phyloP scores from a whole-genome alignment of 2,329 filamentous ascomycete genomes.

The Aureobasidium sp. region DNA sequence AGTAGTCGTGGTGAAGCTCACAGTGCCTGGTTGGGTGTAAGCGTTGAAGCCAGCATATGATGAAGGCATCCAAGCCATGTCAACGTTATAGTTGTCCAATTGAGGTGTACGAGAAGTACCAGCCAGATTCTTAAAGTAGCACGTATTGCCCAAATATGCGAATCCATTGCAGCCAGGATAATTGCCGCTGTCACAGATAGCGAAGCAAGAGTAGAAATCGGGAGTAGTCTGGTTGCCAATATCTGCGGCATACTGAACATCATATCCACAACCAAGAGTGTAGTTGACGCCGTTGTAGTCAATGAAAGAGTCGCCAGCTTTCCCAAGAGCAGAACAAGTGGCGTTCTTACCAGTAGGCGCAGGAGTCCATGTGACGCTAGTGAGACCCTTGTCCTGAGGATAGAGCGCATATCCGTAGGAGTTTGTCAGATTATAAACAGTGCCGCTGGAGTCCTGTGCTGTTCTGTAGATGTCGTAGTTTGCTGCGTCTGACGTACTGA shows the following conservation, averaged over 20 bases:
- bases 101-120: conserved; percentile 15
- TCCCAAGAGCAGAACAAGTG: conserved; percentile 14
- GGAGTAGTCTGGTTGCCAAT: conserved; percentile 17
- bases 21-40: conserved; percentile 3
- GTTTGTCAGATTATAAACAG: conserved; percentile 16
- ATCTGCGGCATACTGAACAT: conserved; percentile 16
- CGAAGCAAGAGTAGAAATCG: conserved; percentile 20
- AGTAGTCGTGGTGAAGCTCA: conserved; percentile 13
- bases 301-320: conserved; percentile 1
- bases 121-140: conserved; percentile 18
- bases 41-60: conserved; percentile 17
- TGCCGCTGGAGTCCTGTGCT: neutral
- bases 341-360: conserved; percentile 16
- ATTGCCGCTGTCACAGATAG: conserved; percentile 15
- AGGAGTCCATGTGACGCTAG: conserved; percentile 11
- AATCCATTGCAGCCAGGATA: conserved; percentile 16
- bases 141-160: conserved; percentile 16
- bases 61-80: conserved; percentile 16
- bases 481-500: conserved; percentile 10
- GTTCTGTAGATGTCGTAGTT: conserved; percentile 12
- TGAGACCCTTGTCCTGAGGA: conserved; percentile 15
- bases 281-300: conserved; percentile 16
- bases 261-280: conserved; percentile 18
- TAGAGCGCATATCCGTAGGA: conserved; percentile 18
- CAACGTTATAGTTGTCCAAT: conserved; percentile 15